These are phyloP conservation scores for Ramalina peruviana DNA, from an alignment of 495 filamentous ascomycete species.

Conservation along the genomic window DNA sequence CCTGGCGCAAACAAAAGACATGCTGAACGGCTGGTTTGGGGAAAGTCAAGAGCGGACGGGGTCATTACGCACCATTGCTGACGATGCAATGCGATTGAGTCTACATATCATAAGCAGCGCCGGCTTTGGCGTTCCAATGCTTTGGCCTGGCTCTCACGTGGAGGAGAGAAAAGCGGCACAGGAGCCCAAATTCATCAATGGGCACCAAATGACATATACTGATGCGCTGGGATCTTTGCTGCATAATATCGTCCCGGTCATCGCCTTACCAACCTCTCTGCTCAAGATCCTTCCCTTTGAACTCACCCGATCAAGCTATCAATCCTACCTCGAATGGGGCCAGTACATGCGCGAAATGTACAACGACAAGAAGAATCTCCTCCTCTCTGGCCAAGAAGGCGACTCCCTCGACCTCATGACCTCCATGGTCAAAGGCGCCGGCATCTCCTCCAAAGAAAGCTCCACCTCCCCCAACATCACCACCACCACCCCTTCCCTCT, in stretches of 20 bases:
- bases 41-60: slow-evolving; percentile 19
- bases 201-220: slow-evolving; percentile 47
- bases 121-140: slow-evolving; percentile 45
- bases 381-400: slow-evolving; percentile 28
- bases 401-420: slow-evolving; percentile 55
- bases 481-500: slow-evolving; percentile 20
- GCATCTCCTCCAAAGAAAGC: slow-evolving; percentile 16
- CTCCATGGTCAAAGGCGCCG: slow-evolving; percentile 32
- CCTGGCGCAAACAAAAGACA: slow-evolving; percentile 40
- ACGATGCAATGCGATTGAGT: slow-evolving; percentile 47
- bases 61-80: slow-evolving; percentile 36
- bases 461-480: slow-evolving; percentile 9
- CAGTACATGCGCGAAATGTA: slow-evolving; percentile 53
- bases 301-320: slow-evolving; percentile 29
- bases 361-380: slow-evolving; percentile 35
- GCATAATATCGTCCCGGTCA: slow-evolving; percentile 37
- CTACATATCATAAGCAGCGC: slow-evolving; percentile 56
- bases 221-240: slow-evolving; percentile 38
- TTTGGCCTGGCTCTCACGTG: slow-evolving; percentile 38
- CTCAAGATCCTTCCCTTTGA: slow-evolving; percentile 37
- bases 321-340: slow-evolving; percentile 44
- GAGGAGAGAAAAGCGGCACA: background rate
- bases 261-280: slow-evolving; percentile 36
- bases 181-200: slow-evolving; percentile 24
- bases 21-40: slow-evolving; percentile 38